Evolutionary conservation across 2,329 filamentous ascomycete genomes (phyloP), one percentile per base, ranked within the genome.

Genomic region (Fusarium sp.): DNA sequence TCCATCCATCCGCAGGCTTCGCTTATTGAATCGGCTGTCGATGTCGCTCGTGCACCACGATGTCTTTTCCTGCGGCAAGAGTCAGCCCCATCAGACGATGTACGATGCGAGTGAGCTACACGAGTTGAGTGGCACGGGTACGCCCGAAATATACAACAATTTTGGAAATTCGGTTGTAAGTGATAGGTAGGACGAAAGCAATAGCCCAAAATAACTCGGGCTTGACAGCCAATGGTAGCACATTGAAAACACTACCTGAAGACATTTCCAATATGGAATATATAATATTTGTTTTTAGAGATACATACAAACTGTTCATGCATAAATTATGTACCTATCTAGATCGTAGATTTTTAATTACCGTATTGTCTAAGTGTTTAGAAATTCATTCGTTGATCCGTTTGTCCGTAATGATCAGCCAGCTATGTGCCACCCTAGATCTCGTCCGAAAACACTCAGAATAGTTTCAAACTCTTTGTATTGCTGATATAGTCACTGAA

Each of bases 61-160:
- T 74, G 72, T 74, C 72, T 74, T 68, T 74, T 64, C 68, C 63
- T 74, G 71, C 63, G 72, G 63, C 71, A 68, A 59, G 26, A 50
- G 30, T 58, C 67, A 72, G 62, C 50, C 62, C 66, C 68, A 60
- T 71, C 67, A 71, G 69, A 69, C 68, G 44, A 73, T 73, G 69
- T 72, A 56, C 64, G 64, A 68, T 72, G 55, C 24, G 47, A 58
- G 32, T 22, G 22, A 58, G 70, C 50, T 65, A 72, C 70, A 72
- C 68, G 30, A 42, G 26, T 22, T 36, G 17, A 72, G 64, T 69
- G 47, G 59, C 32, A 72, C 68, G n/a, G 67, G 64, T 72, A 34
- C 44, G 55, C 50, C 64, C 42, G 54, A 60, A 39, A 32, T 47
- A 51, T 51, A 45, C 30, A 64, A 32, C 44, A 57, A 55, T 34